Evolutionary conservation across 495 filamentous ascomycete genomes (phyloP).

Genomic region (Aspergillus sclerotiicarbonarius): DNA sequence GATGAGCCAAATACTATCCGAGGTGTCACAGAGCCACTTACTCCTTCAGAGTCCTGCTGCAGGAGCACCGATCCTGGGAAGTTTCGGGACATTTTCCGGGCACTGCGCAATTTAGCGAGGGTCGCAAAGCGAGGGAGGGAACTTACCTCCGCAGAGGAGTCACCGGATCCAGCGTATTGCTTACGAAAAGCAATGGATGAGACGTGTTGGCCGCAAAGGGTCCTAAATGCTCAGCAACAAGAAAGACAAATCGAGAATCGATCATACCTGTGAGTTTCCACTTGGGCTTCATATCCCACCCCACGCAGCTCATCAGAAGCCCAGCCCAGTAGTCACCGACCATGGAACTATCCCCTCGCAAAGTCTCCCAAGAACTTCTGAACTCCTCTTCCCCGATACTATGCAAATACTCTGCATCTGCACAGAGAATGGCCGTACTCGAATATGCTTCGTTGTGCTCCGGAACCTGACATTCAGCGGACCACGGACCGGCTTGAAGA

Average conservation of each 20-base stretch:
- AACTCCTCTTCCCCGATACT: conserved; percentile 44
- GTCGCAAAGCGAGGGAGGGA: not conserved
- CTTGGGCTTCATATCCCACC: conserved; percentile 55
- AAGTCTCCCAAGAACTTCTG: conserved; percentile 37
- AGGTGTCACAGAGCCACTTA: conserved; percentile 33
- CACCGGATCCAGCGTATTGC: conserved; percentile 60
- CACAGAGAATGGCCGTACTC: conserved; percentile 59
- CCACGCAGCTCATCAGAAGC: conserved; percentile 55
- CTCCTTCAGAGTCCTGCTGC: conserved; percentile 53
- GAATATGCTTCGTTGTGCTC: conserved; percentile 42
- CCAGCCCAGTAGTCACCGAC: conserved; percentile 60
- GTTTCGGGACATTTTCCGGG: conserved; percentile 46
- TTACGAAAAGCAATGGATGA: conserved; percentile 59
- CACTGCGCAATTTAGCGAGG: conserved; percentile 28
- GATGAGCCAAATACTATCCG: not conserved
- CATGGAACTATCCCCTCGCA: conserved; percentile 46
- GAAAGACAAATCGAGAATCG: not conserved
- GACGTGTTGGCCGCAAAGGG: conserved; percentile 40
- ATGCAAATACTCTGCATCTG: conserved; percentile 52
- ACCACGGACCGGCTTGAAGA: conserved; percentile 33
- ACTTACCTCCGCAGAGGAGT: conserved; percentile 47
- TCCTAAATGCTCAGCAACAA: conserved; percentile 20
- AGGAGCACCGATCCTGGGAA: conserved; percentile 55
- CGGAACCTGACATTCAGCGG: conserved; percentile 40
- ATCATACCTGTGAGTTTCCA: conserved; percentile 51